Evolutionary conservation across 495 filamentous ascomycete genomes (phyloP).

Genomic region (Tuber aestivum): DNA sequence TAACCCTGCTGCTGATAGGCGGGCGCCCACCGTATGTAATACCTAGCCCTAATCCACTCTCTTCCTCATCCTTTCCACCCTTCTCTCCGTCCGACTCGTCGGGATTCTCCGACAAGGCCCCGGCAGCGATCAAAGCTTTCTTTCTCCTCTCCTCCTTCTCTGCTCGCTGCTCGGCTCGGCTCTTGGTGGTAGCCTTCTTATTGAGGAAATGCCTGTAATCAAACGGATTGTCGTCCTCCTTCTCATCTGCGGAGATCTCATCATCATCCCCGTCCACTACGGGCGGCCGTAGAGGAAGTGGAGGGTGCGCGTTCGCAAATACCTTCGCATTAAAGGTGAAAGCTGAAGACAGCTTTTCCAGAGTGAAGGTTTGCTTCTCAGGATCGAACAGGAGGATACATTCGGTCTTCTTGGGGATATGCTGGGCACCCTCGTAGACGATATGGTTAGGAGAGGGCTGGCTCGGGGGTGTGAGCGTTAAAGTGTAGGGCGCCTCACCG

Average conservation of each 20-base stretch:
- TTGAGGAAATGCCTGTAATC: conserved; percentile 42
- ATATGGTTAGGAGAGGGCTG: conserved; percentile 11
- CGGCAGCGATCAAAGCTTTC: conserved; percentile 36
- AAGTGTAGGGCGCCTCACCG: conserved; percentile 31
- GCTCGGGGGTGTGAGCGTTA: conserved; percentile 23
- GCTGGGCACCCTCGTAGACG: conserved; percentile 29
- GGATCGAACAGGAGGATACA: conserved; percentile 40
- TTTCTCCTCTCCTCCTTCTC: conserved; percentile 38
- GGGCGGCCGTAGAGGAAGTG: conserved; percentile 29
- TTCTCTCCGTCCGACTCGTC: conserved; percentile 24
- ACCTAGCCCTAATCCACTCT: conserved; percentile 27
- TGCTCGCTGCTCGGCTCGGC: conserved; percentile 31
- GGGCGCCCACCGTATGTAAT: conserved; percentile 26
- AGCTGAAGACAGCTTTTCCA: conserved; percentile 38
- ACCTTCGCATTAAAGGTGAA: conserved; percentile 41
- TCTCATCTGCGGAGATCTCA: conserved; percentile 30
- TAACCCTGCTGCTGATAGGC: conserved; percentile 19
- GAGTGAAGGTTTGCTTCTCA: conserved; percentile 34
- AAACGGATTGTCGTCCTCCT: conserved; percentile 39
- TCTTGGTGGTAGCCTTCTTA: conserved; percentile 36
- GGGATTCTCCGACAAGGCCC: conserved; percentile 30
- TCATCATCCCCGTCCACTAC: conserved; percentile 34
- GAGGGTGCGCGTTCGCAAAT: conserved; percentile 31
- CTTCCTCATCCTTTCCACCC: conserved; percentile 9
- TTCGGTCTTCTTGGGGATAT: conserved; percentile 31